Percentiles rank a stretch among this genome's conserved stretches.
Conservation (phyloP, 208 protist genomes). For the Angomonas ambiguus region DNA sequence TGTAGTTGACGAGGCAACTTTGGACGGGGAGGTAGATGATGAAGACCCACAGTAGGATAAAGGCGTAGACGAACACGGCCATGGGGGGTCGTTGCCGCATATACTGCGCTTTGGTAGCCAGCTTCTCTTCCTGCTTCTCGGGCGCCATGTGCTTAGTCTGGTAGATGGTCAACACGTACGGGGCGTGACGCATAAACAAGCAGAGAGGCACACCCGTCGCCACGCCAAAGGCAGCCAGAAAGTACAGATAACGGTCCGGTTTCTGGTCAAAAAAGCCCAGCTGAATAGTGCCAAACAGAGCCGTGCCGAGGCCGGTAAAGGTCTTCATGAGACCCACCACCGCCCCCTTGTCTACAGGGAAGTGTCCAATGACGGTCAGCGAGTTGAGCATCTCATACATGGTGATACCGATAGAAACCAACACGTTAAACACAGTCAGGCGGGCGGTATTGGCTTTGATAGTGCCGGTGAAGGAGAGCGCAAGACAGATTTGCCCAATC, state of each 20-base stretch:
- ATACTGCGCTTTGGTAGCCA: constrained; percentile 18
- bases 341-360: constrained; percentile 25
- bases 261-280: constrained; percentile 30
- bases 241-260: constrained; percentile 26
- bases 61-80: constrained; percentile 23
- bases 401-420: constrained; percentile 20
- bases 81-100: constrained; percentile 23
- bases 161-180: constrained; percentile 25
- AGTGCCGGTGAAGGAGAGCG: constrained; percentile 24
- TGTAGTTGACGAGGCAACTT: constrained; percentile 5
- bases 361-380: constrained; percentile 34
- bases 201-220: constrained; percentile 20
- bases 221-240: constrained; percentile 19
- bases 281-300: constrained; percentile 38
- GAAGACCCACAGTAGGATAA: constrained; percentile 23
- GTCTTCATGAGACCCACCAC: constrained; percentile 43
- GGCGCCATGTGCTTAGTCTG: constrained; percentile 9
- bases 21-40: constrained; percentile 30
- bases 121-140: constrained; percentile 11
- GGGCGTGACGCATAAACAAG: constrained; percentile 24
- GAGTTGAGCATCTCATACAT: constrained; percentile 26
- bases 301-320: constrained; percentile 41
- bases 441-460: constrained; percentile 20
- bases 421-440: constrained; percentile 19
- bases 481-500: constrained; percentile 21